Base-by-base conservation (phyloP, 2,329 filamentous ascomycete genomes). In the Corinectria fuckeliana region DNA sequence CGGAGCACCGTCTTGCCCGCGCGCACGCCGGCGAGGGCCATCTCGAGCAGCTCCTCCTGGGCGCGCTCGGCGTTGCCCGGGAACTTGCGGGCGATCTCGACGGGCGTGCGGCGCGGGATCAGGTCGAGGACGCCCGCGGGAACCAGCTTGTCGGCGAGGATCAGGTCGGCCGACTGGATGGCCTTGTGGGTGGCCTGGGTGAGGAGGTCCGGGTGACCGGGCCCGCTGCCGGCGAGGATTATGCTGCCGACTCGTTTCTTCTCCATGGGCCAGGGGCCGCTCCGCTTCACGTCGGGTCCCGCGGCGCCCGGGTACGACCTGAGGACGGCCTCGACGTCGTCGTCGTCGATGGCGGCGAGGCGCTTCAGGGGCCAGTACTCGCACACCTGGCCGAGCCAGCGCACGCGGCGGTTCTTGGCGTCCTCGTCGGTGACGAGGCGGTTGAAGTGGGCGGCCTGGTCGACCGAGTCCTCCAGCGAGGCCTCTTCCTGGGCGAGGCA, bases 291-390 rank as follows among this genome's bases (percentile, higher is more conserved):
- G 13, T 64, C 61, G 2, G 60, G 56, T 2, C 54, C 51, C 66
- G 71, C 49, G 71, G 65, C 55, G 56, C 70, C 71, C 5, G 82
- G 78, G 70, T 96, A 97, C 2, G 91, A 88, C 62, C 85, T 80
- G n/a, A 99, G 82, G 0, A 98, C 86, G 11, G 79, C 75, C 14
- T 91, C 87, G 6, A 97, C 88, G 67, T 98, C 93, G 8, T 84
- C 83, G 69, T 97, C 92, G 3, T 85, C 89, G 63, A 98, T 89
- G 38, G 84, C 82, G 7, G 93, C 92, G 1, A 99, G 84, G 16
- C 91, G 87, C 63, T 88, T 88, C 23, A 99, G 82, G 1, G 95
- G 93, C 95, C 95, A 99, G 78, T 99, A 99, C 80, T 99, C 95
- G 82, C 95, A 99, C 51, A 99, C 92, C 74, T 99, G 95, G 18